These are phyloP conservation scores for Colletotrichum phormii DNA, from an alignment of 2,329 filamentous ascomycete species.

Conservation along the genomic window DNA sequence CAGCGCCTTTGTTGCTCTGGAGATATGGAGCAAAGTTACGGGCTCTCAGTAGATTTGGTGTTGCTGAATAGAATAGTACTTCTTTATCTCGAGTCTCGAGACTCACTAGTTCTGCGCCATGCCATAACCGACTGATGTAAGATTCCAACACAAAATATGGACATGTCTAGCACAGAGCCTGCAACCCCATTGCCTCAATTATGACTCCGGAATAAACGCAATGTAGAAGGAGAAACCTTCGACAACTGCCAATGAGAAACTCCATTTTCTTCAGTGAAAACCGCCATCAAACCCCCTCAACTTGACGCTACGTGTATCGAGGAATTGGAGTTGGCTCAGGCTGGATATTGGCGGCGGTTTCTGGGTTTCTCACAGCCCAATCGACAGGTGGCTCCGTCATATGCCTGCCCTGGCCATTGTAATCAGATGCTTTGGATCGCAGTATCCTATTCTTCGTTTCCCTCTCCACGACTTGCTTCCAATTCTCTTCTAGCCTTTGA, in stretches of 20 bases:
- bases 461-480: conserved; percentile 40
- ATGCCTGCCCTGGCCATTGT: conserved; percentile 42
- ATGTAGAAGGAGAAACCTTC: too few species aligned
- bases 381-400: conserved; percentile 44
- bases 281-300: too few species aligned
- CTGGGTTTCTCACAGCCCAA: conserved; percentile 11
- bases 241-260: too few species aligned
- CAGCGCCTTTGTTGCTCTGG: conserved; percentile 54
- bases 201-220: too few species aligned
- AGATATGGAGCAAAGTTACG: conserved; percentile 50
- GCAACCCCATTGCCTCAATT: too few species aligned
- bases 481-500: conserved; percentile 35
- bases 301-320: not conserved
- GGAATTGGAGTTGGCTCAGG: not conserved
- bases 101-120: too few species aligned
- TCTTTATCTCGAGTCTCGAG: too few species aligned
- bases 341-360: not conserved
- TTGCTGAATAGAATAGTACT: not conserved
- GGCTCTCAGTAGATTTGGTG: conserved; percentile 30
- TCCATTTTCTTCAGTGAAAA: too few species aligned
- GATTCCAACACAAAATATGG: too few species aligned
- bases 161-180: too few species aligned
- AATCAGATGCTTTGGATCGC: conserved; percentile 44
- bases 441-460: conserved; percentile 44
- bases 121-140: too few species aligned